A percentile compares a stretch with the other conserved stretches of the same genome.
Evolutionary conservation across 106 monocot genomes (phyloP).

Genomic region (Hemerocallis citrina): DNA sequence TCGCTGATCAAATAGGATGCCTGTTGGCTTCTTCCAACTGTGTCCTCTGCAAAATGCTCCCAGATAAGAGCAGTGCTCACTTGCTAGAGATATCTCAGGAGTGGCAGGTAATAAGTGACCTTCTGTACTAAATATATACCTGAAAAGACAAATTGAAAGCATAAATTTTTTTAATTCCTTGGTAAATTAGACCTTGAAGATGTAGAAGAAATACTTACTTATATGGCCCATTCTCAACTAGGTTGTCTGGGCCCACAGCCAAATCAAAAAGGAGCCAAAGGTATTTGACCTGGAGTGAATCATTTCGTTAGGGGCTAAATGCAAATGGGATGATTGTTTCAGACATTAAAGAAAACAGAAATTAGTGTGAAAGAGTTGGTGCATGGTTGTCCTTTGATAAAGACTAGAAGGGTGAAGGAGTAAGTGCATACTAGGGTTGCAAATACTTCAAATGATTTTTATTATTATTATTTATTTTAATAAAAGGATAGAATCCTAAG

Average conservation of each 20-base stretch:
- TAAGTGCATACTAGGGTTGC: too few species aligned
- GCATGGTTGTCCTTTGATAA: too few species aligned
- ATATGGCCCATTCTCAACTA: slow-evolving; percentile 94
- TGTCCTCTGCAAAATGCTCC: slow-evolving; percentile 71
- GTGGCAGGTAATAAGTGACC: slow-evolving; percentile 86
- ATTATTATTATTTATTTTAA: too few species aligned
- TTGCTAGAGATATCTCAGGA: slow-evolving; percentile 76
- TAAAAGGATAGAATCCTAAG: too few species aligned
- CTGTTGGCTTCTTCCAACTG: slow-evolving; percentile 10
- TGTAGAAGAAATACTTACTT: slow-evolving; percentile 37
- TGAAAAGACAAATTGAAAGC: slow-evolving; percentile 14
- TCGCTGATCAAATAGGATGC: slow-evolving; percentile 16
- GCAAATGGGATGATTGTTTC: background rate
- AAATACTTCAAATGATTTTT: too few species aligned
- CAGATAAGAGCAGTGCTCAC: slow-evolving; percentile 84
- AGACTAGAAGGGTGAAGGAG: too few species aligned
- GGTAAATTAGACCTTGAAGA: background rate
- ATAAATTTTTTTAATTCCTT: background rate
- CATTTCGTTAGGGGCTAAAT: slow-evolving; percentile 12
- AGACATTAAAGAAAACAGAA: too few species aligned
- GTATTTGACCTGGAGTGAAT: slow-evolving; percentile 84
- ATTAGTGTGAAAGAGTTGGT: too few species aligned
- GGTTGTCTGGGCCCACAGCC: slow-evolving; percentile 86
- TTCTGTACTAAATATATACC: slow-evolving; percentile 97
- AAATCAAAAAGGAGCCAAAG: slow-evolving; percentile 99